Evolutionary conservation across 495 filamentous ascomycete genomes (phyloP), one percentile per base, ranked within the genome.

Genomic region (Trichocladium antarcticum): DNA sequence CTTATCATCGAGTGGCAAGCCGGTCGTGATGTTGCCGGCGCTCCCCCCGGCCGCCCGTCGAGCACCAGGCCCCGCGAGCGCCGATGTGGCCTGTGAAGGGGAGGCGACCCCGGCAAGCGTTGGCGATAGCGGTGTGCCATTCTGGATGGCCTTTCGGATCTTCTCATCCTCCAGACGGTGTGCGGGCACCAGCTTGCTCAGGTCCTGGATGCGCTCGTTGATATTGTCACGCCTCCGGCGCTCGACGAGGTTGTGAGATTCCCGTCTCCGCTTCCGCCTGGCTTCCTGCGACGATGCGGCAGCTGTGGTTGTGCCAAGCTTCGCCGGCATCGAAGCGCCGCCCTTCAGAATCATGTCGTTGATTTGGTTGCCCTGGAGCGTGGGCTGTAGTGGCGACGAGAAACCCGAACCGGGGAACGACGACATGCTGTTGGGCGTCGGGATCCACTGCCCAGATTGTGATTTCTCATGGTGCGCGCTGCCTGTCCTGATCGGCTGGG

Each of bases 81-180:
- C 76, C 5, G 93, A 96, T 1, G 92, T 95, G 9, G 90, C 86
- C 59, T 86, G 87, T 27, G 80, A 75, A 24, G 75, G 75, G 22
- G 77, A 79, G 22, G 72, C 62, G 17, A 78, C 58, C 12, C 73
- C 75, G 11, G 76, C 74, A 12, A 92, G 76, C 14, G 83, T 82
- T 45, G 87, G 87, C 37, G 89, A 90, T 5, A 96, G 70, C 2
- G 89, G 82, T 2, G 83, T 85, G 54, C 89, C 94, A 61, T 89
- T 96, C 49, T 87, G 78, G 14, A 97, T 80, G 45, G 93, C 85
- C 64, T 97, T 97, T 29, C 88, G 83, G 24, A 98, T 82, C 61
- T 95, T 96, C 64, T 98, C 92, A 61, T 98, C 92, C 57, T 98
- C 92, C 12, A 98, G 75, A 14, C 92, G 83, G 62, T 98, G 92